phyloP scores from a whole-genome alignment of 768 basidiomycete species.

The Termitomyces heimii region DNA sequence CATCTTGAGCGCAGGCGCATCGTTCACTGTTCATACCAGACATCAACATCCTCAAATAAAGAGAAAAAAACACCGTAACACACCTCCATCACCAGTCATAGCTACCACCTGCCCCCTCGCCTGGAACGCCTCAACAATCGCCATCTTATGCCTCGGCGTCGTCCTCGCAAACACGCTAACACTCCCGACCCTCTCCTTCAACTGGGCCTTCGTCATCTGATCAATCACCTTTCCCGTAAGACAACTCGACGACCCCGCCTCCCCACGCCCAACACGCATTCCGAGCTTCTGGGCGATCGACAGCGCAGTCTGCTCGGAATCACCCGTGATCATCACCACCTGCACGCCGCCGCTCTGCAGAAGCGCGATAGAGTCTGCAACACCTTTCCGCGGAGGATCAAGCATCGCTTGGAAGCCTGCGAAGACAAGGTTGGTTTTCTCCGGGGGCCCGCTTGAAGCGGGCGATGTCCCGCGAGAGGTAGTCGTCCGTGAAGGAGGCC shows the following conservation, averaged over 20 bases:
- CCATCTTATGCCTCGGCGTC: constrained; percentile 97
- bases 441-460: constrained; percentile 15
- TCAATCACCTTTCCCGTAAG: constrained; percentile 85
- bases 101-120: constrained; percentile 84
- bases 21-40: constrained; percentile 57
- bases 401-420: constrained; percentile 93
- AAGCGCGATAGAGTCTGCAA: constrained; percentile 81
- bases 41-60: constrained; percentile 1
- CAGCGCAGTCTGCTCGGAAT: constrained; percentile 86
- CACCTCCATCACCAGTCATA: constrained; percentile 97
- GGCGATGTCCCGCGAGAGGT: constrained; percentile 24
- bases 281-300: constrained; percentile 86
- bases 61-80: constrained; percentile 17
- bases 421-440: constrained; percentile 67
- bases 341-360: constrained; percentile 86
- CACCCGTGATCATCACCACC: constrained; percentile 98
- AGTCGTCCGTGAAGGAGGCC: constrained; percentile 19
- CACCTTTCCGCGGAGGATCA: constrained; percentile 91
- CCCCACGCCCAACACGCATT: constrained; percentile 53
- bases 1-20: constrained; percentile 95
- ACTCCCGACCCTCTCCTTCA: constrained; percentile 74
- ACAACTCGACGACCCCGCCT: constrained; percentile 38
- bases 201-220: constrained; percentile 71
- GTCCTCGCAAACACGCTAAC: constrained; percentile 93
- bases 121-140: constrained; percentile 93